phyloP scores from a whole-genome alignment of 2,329 filamentous ascomycete genomes.

The Fusarium sp. region DNA sequence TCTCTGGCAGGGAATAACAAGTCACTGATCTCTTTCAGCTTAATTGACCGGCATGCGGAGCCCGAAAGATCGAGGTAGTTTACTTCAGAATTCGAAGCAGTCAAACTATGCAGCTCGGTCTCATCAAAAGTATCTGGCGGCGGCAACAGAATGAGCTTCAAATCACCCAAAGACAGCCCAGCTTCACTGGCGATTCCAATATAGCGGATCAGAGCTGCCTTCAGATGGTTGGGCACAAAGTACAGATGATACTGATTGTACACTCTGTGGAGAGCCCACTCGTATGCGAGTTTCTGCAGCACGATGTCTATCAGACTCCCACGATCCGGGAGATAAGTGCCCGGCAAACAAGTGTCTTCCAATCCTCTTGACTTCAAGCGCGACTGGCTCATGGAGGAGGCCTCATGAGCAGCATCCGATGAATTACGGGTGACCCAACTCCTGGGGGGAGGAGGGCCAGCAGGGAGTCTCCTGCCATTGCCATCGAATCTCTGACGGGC shows the following conservation, averaged over 20 bases:
- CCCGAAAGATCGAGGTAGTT: slow-evolving; percentile 63
- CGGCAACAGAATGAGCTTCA: slow-evolving; percentile 56
- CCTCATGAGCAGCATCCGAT: slow-evolving; percentile 20
- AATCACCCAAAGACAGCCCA: slow-evolving; percentile 59
- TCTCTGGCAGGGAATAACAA: slow-evolving; percentile 56
- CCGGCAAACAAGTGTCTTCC: slow-evolving; percentile 52
- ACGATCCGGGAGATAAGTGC: slow-evolving; percentile 52
- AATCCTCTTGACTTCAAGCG: slow-evolving; percentile 31
- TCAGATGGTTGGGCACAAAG: slow-evolving; percentile 61
- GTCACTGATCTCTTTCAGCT: slow-evolving; percentile 60
- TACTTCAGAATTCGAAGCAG: slow-evolving; percentile 47
- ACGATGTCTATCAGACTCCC: slow-evolving; percentile 61
- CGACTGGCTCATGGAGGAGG: slow-evolving; percentile 27
- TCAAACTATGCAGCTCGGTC: slow-evolving; percentile 39
- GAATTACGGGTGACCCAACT: slow-evolving; percentile 58
- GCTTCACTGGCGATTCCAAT: slow-evolving; percentile 54
- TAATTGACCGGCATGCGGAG: slow-evolving; percentile 59
- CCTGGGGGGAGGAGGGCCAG: slow-evolving; percentile 66
- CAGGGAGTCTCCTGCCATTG: slow-evolving; percentile 60
- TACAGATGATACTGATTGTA: slow-evolving; percentile 67
- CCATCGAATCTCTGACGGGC: slow-evolving; percentile 53
- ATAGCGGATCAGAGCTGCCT: slow-evolving; percentile 60
- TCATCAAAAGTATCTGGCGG: slow-evolving; percentile 40
- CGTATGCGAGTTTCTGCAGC: slow-evolving; percentile 58
- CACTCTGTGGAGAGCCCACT: slow-evolving; percentile 63